Evolutionary conservation across 495 filamentous ascomycete genomes (phyloP).

Genomic region (Hyaloscypha hepaticicola): DNA sequence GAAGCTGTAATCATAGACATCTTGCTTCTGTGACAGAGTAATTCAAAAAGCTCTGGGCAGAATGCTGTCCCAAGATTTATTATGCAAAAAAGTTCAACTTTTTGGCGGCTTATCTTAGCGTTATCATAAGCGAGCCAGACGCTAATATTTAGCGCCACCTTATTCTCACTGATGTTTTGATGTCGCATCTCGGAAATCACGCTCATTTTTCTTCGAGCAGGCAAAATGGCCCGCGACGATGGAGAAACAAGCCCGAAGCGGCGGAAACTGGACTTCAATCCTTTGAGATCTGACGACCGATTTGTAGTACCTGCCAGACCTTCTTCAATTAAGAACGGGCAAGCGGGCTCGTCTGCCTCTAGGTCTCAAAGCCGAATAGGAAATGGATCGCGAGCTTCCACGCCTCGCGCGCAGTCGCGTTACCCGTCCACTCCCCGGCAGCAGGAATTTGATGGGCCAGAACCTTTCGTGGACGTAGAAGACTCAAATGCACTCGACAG

Average conservation of each 20-base stretch:
- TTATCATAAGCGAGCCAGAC: constrained; percentile 1
- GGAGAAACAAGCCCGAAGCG: constrained; percentile 57
- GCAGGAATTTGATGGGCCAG: constrained; percentile 53
- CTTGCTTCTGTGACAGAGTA: constrained; percentile 14
- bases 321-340: constrained; percentile 38
- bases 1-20: constrained; percentile 89
- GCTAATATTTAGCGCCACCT: background rate
- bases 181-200: background rate
- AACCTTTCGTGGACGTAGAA: constrained; percentile 44
- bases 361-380: constrained; percentile 38
- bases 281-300: constrained; percentile 53
- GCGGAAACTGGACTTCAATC: constrained; percentile 60
- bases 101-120: background rate
- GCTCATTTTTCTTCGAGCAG: background rate
- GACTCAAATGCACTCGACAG: constrained; percentile 71
- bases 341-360: constrained; percentile 34
- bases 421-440: constrained; percentile 49
- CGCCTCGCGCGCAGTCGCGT: constrained; percentile 45
- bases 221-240: constrained; percentile 40
- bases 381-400: constrained; percentile 41
- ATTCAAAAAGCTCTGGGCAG: constrained; percentile 4
- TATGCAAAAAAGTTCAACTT: background rate
- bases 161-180: constrained; percentile 4
- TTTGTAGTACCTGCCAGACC: constrained; percentile 55
- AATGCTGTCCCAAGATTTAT: background rate